phyloP scores from a whole-genome alignment of 1,284 basidiomycete genomes.

The Cryptococcus sp. region DNA sequence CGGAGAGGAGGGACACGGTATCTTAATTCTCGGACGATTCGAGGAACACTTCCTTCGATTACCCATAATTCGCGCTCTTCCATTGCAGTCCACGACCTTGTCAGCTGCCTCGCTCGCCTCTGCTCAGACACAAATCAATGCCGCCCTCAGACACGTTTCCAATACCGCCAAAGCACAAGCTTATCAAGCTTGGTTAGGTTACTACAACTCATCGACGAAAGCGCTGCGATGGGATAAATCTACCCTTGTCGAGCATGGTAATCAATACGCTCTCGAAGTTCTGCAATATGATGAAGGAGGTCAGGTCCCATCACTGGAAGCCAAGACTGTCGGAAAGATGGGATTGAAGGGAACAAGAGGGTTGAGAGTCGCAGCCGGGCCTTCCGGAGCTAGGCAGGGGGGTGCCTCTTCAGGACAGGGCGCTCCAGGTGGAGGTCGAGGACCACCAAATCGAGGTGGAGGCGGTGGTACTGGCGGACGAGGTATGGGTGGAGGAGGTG shows the following conservation, averaged over 20 bases:
- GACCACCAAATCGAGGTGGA: conserved; percentile 3
- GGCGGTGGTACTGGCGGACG: conserved; percentile 2
- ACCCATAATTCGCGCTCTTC: conserved; percentile 50
- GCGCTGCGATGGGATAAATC: conserved; percentile 50
- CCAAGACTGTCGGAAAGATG: conserved; percentile 61
- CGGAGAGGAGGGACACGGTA: conserved; percentile 54
- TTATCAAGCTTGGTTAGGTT: conserved; percentile 59
- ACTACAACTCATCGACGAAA: conserved; percentile 55
- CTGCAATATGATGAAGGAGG: conserved; percentile 49
- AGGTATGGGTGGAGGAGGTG: conserved; percentile 1
- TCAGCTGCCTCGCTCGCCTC: conserved; percentile 11
- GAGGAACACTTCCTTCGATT: conserved; percentile 57
- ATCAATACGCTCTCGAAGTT: conserved; percentile 51
- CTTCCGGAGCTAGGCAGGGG: conserved; percentile 6
- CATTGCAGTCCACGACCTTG: conserved; percentile 40
- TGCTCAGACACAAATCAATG: conserved; percentile 25
- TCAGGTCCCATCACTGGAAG: conserved; percentile 50
- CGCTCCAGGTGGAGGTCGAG: conserved; percentile 3
- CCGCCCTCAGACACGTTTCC: conserved; percentile 33
- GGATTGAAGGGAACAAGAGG: conserved; percentile 54
- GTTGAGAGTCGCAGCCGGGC: conserved; percentile 22
- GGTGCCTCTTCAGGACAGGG: conserved; percentile 4
- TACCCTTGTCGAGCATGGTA: conserved; percentile 51
- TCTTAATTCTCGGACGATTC: conserved; percentile 57
- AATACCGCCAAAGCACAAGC: conserved; percentile 53